Conservation (phyloP, 306 rosid genomes). For the Betula pendula region DNA sequence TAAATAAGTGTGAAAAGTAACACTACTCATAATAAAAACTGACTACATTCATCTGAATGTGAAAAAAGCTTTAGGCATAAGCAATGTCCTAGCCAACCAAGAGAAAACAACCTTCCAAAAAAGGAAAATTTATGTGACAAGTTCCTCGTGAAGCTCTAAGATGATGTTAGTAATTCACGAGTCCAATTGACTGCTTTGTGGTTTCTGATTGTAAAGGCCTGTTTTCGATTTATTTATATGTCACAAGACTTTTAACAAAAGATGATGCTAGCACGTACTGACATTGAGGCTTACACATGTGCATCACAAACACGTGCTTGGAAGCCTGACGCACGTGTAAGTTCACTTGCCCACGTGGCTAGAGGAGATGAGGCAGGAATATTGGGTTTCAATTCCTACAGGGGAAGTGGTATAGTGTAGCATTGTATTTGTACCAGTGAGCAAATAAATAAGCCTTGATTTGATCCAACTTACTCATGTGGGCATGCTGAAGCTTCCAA, state of each 20-base stretch:
- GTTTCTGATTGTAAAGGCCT: background rate
- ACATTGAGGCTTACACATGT: background rate
- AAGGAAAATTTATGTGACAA: background rate
- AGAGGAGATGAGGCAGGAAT: no score
- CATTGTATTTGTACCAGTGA: background rate
- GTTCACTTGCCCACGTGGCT: no score
- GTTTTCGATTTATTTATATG: background rate
- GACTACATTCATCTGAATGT: background rate
- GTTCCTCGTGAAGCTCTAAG: background rate
- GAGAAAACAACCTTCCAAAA: background rate
- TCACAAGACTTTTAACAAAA: background rate
- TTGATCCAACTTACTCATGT: conserved; percentile 53
- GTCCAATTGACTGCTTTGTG: background rate
- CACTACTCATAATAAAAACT: no score
- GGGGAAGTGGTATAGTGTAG: no score
- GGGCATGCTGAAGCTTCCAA: conserved; percentile 74
- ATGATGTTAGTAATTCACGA: background rate
- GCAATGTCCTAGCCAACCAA: background rate
- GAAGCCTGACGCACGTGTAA: background rate
- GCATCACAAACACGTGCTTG: background rate
- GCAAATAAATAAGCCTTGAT: background rate
- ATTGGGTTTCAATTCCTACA: no score
- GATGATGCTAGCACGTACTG: background rate
- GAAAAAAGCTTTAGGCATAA: background rate
- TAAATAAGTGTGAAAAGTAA: no score